Evolutionary conservation across 257 asterid species (phyloP).

Genomic region (Cinchona pubescens): DNA sequence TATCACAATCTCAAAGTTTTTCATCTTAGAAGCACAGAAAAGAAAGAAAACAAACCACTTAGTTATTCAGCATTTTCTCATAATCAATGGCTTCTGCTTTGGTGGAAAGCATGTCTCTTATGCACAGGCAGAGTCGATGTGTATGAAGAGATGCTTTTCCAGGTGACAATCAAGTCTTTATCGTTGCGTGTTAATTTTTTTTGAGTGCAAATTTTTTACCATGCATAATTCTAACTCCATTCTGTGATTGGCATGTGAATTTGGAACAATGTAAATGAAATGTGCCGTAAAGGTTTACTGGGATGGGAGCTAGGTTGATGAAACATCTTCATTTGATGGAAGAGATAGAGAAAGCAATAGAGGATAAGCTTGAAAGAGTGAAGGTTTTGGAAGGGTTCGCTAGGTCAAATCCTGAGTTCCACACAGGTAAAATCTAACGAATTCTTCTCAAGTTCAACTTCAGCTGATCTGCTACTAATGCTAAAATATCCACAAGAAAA

Average conservation of each 20-base stretch:
- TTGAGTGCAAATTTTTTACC: not conserved
- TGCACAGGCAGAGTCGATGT: slow-evolving; percentile 55
- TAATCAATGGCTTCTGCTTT: slow-evolving; percentile 55
- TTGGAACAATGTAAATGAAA: slow-evolving; percentile 1
- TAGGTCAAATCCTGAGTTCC: slow-evolving; percentile 65
- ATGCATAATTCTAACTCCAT: not conserved
- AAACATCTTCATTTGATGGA: slow-evolving; percentile 56
- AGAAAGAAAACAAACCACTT: not conserved
- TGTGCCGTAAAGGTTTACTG: slow-evolving; percentile 44
- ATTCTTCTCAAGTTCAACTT: not conserved
- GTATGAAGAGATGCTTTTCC: slow-evolving; percentile 68
- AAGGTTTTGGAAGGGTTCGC: slow-evolving; percentile 56
- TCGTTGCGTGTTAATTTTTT: not conserved
- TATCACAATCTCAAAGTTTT: slow-evolving; percentile 21
- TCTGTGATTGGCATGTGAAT: not conserved
- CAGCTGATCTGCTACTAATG: not conserved
- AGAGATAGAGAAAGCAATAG: slow-evolving; percentile 66
- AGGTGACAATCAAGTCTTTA: slow-evolving; percentile 37
- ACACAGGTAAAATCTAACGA: slow-evolving; percentile 47
- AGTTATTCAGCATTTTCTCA: not conserved
- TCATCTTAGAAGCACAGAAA: not conserved
- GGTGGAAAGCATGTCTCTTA: slow-evolving; percentile 63
- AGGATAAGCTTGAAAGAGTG: slow-evolving; percentile 61
- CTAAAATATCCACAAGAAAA: not conserved
- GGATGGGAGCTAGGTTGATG: slow-evolving; percentile 63